These are phyloP conservation scores for Phylloporus sp. DNA, from an alignment of 768 basidiomycete species.

Conservation along the genomic window DNA sequence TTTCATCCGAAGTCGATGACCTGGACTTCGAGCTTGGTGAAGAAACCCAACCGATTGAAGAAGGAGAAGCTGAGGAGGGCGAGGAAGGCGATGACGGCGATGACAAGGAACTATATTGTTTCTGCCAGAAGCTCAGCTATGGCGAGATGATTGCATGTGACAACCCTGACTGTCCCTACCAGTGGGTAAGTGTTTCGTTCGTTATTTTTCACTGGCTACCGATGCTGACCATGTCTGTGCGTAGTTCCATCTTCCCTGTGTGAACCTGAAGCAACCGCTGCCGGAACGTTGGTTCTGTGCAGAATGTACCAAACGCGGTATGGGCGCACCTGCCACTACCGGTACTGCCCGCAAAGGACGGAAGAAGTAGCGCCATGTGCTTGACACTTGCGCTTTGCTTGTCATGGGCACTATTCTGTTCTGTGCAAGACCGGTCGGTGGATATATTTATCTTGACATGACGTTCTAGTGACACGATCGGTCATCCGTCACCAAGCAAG, in stretches of 20 bases:
- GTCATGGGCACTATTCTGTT: not conserved
- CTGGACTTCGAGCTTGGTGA: conserved; percentile 33
- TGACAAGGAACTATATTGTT: conserved; percentile 57
- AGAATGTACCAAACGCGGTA: conserved; percentile 42
- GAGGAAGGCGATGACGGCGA: conserved; percentile 49
- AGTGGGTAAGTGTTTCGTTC: conserved; percentile 49
- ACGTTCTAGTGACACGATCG: not conserved
- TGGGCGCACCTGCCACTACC: conserved; percentile 27
- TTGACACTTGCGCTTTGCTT: not conserved
- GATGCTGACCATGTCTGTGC: conserved; percentile 10
- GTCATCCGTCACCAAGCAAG: not conserved
- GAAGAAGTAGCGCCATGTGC: conserved; percentile 32
- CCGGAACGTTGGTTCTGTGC: conserved; percentile 58
- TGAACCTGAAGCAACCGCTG: conserved; percentile 50
- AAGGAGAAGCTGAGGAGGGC: conserved; percentile 31
- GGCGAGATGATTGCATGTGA: conserved; percentile 70
- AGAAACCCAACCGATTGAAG: conserved; percentile 27
- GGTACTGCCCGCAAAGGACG: conserved; percentile 37
- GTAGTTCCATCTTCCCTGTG: conserved; percentile 61
- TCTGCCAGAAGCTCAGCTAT: conserved; percentile 57
- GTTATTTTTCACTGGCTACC: not conserved
- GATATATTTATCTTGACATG: conserved; percentile 2
- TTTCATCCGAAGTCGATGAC: conserved; percentile 33
- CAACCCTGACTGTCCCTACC: conserved; percentile 48
- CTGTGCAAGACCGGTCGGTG: not conserved